Percentiles rank a stretch among this genome's conserved stretches.
phyloP scores from a whole-genome alignment of 768 basidiomycete species.

The Mycena leptocephala region DNA sequence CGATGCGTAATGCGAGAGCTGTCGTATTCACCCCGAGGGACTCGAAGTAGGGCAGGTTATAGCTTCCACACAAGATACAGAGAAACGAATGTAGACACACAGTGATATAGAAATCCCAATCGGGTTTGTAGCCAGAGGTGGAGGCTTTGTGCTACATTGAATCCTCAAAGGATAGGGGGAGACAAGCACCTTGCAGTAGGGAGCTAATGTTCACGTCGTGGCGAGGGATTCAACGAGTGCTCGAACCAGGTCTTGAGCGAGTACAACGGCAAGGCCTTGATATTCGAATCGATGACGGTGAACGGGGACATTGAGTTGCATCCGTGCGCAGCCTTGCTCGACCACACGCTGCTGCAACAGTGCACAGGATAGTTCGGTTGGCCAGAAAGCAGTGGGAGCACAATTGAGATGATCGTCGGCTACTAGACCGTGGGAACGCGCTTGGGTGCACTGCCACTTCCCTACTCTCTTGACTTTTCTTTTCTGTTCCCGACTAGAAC shows the following conservation, averaged over 20 bases:
- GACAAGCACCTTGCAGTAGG: slow-evolving; percentile 12
- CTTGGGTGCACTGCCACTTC: too few species aligned
- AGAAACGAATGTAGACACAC: slow-evolving; percentile 16
- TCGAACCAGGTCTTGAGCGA: slow-evolving; percentile 34
- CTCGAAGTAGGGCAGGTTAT: slow-evolving; percentile 37
- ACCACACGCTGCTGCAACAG: slow-evolving; percentile 28
- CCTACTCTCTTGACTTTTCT: too few species aligned
- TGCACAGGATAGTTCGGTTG: too few species aligned
- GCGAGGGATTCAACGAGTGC: slow-evolving; percentile 35
- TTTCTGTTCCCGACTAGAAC: too few species aligned
- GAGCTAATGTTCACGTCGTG: slow-evolving; percentile 43
- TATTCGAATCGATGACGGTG: slow-evolving; percentile 32
- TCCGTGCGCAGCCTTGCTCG: slow-evolving; percentile 29
- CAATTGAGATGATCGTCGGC: too few species aligned
- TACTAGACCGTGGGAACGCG: too few species aligned
- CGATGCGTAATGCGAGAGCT: slow-evolving; percentile 27
- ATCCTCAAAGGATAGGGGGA: not conserved
- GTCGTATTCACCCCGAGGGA: slow-evolving; percentile 24
- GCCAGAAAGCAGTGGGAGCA: too few species aligned
- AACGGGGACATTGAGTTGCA: slow-evolving; percentile 39
- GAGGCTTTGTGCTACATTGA: not conserved
- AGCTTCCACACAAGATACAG: slow-evolving; percentile 26
- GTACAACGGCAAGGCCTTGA: slow-evolving; percentile 36
- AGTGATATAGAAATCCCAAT: slow-evolving; percentile 37
- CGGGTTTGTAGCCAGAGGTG: slow-evolving; percentile 8